Evolutionary conservation across 169 alveolate genomes (phyloP), one percentile per base, ranked within the genome.

Genomic region (Theileria orientalis): DNA sequence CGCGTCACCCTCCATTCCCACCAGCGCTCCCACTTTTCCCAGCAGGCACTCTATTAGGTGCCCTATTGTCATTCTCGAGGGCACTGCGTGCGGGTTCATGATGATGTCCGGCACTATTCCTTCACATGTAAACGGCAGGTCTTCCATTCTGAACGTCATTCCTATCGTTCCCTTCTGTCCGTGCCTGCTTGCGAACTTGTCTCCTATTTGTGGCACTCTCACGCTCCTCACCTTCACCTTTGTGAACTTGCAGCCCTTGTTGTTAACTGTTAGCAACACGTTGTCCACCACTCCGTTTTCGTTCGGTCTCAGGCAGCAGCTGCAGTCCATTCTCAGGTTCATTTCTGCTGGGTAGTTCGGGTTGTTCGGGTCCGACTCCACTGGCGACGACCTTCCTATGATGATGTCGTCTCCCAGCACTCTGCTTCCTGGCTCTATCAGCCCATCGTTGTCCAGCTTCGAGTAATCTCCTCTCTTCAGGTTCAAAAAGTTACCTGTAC

Each of bases 61-160:
- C 2, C 99, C 99, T 68, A 98, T 97, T 9, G 99, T 98, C 99
- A 98, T 98, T 52, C 99, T 97, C 41, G 99, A 96, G 16, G 99
- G 99, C 61, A 98, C 98, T 72, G 99, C 99, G 83, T 98, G 99
- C 14, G 99, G 99, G 84, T 98, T 98, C 93, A 97, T 96, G 37
- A 97, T 97, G 30, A 98, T 92, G 86, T 98, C 99, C 27, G 99
- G 99, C 16, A 90, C 92, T n/a, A 97, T 95, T 14, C 99, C 99
- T 63, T 94, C 96, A 69, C 92, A 92, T 2, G 99, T 97, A 86
- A 95, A 98, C 1, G 99, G 99, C 92, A 98, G 79, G 85, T 98
- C 99, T 75, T 98, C 99, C 69, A 93, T 94, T 56, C 99, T 84
- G 85, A 95, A 97, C 5, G 99, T 94, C 94, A 97, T 97, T n/a